Evolutionary conservation across 2,329 filamentous ascomycete genomes (phyloP), one percentile per base, ranked within the genome.

Genomic region (Knufia petricola): DNA sequence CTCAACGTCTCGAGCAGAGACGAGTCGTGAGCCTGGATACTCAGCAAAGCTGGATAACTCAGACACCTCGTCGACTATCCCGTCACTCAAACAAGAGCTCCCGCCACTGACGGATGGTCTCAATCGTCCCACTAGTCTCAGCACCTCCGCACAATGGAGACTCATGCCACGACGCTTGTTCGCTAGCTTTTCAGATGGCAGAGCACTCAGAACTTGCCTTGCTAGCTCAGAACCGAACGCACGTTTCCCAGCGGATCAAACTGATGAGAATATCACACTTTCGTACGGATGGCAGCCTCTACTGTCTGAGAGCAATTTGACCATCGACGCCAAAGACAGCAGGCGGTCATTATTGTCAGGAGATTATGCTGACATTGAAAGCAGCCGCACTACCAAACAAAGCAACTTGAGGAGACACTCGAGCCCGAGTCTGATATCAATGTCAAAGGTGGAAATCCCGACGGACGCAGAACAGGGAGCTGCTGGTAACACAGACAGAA

Each of bases 201-300:
- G 51, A 39, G 7, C 55, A 15, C 51, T 48, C 1, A 32, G 38
- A 3, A 19, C 8, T 23, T 21, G 15, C 3, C 28, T 21, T 21
- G 30, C 43, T 23, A 36, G 15, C 31, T 36, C 30, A 15, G 19
- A 23, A 30, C 23, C 28, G 10, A 19, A 36, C 20, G 7, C 43
- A 19, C 19, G 30, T 23, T 23, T 36, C 43, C 9, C 31, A 15
- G 4, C 15, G 7, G 32, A 28, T 26, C 7, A 17, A 19, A 19
- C 28, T 24, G 28, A 37, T 23, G 19, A 23, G 13, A 31, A 38
- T 19, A 38, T 28, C 21, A 31, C 23, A 19, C 50, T 26, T 28
- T 55, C 55, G 3, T 56, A 46, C 15, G 55, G 56, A 21, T 58
- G 56, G 56, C 55, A 55, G 37, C 55, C 52, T 12, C 51, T 58